A percentile compares a stretch with the other conserved stretches of the same genome.
Conservation (phyloP, 1,284 basidiomycete species). For the Vanrija humicola region DNA sequence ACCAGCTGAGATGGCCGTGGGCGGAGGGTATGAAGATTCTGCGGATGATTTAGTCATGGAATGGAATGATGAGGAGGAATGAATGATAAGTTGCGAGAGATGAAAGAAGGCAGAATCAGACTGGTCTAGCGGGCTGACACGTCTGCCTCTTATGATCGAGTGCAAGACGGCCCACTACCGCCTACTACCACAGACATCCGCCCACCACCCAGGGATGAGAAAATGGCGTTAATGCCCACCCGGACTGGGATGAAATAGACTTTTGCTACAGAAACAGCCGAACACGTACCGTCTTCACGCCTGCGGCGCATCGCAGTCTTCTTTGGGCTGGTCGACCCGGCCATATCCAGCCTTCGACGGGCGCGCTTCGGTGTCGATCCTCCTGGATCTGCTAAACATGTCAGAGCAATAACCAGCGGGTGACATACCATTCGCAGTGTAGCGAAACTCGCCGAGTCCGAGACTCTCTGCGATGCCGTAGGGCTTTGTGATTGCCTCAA, state of each 20-base stretch:
- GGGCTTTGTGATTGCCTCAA: constrained; percentile 34
- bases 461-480: constrained; percentile 31
- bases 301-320: not conserved
- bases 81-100: not conserved
- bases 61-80: not conserved
- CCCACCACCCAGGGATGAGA: too few species aligned
- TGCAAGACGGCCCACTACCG: not conserved
- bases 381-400: not conserved
- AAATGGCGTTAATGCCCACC: too few species aligned
- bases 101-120: not conserved
- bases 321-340: constrained; percentile 7
- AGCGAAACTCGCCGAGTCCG: constrained; percentile 32
- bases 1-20: constrained; percentile 1
- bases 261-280: too few species aligned
- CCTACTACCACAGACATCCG: too few species aligned
- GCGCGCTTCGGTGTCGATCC: constrained; percentile 5
- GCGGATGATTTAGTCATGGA: not conserved
- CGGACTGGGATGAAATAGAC: too few species aligned
- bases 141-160: not conserved
- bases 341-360: constrained; percentile 7
- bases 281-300: constrained; percentile 4
- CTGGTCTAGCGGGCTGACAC: not conserved
- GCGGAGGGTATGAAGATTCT: constrained; percentile 4
- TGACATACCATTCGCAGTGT: constrained; percentile 10
- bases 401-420: not conserved